Percentiles rank a stretch among this genome's conserved stretches.
Conservation (phyloP, 257 asterid species). For the Nicotiana undulata region DNA sequence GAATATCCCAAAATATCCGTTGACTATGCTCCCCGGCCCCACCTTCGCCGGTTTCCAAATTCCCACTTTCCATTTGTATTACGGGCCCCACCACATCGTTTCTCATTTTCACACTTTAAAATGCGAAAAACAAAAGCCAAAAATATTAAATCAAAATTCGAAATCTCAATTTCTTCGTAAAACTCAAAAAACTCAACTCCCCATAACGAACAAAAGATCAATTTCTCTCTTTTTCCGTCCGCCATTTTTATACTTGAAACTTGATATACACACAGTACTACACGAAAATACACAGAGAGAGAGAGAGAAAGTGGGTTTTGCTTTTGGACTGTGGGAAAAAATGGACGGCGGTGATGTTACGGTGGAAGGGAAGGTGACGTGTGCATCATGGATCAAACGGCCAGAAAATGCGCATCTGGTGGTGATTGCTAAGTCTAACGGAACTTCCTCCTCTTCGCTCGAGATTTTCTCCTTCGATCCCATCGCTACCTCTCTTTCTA, state of each 20-base stretch:
- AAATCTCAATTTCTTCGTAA: neutral
- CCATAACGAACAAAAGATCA: neutral
- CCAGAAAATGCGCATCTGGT: conserved; percentile 87
- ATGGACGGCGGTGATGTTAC: conserved; percentile 64
- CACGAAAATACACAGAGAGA: neutral
- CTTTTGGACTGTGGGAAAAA: conserved; percentile 3
- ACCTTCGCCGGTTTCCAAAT: neutral
- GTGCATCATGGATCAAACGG: conserved; percentile 88
- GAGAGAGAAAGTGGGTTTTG: neutral
- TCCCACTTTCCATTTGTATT: too few species aligned
- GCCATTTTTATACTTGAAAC: neutral
- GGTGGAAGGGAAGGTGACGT: conserved; percentile 52
- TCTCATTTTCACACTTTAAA: neutral
- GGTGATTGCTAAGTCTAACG: conserved; percentile 57
- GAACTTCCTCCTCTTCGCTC: conserved; percentile 47
- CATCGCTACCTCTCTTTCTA: conserved; percentile 44
- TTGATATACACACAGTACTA: neutral
- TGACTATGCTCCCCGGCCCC: neutral
- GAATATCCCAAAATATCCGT: conserved; percentile 1
- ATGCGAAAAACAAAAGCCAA: neutral
- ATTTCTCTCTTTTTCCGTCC: neutral
- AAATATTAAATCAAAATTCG: neutral
- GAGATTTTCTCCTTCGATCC: conserved; percentile 80
- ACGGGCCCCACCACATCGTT: neutral
- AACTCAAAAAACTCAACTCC: neutral